Percentiles rank a stretch among this genome's conserved stretches.
Evolutionary conservation across 2,329 filamentous ascomycete genomes (phyloP).

Genomic region (Aspergillus sp.): DNA sequence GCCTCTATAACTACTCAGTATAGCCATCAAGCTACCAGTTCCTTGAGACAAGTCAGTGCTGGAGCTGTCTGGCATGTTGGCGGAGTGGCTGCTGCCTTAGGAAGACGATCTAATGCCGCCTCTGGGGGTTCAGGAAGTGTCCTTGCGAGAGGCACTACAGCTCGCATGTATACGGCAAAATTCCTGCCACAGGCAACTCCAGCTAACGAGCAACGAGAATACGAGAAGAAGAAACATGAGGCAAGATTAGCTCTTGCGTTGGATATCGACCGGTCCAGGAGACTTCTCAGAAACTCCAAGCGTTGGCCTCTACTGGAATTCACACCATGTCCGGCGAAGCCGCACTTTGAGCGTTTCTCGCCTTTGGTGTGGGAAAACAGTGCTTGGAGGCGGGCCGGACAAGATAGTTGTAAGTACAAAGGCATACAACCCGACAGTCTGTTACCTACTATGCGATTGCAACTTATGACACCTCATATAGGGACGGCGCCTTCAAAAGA

Average conservation of each 20-base stretch:
- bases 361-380: conserved; percentile 40
- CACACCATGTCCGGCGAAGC: conserved; percentile 23
- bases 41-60: conserved; percentile 55
- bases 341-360: conserved; percentile 27
- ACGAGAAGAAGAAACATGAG: conserved; percentile 69
- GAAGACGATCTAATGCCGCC: conserved; percentile 43
- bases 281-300: conserved; percentile 60
- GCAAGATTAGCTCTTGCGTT: conserved; percentile 75
- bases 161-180: conserved; percentile 59
- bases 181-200: conserved; percentile 52
- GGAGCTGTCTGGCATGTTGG: conserved; percentile 77
- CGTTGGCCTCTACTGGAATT: conserved; percentile 17
- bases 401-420: conserved; percentile 31
- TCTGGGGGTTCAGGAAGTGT: conserved; percentile 63
- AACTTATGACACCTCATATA: conserved; percentile 4
- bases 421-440: neutral
- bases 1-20: conserved; percentile 9
- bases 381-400: conserved; percentile 35
- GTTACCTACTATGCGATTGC: neutral
- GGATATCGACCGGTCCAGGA: conserved; percentile 67
- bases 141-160: conserved; percentile 69
- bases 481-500: conserved; percentile 19
- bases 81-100: conserved; percentile 58
- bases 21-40: conserved; percentile 13
- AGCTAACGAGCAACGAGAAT: conserved; percentile 63